Evolutionary conservation across 2,329 filamentous ascomycete species (phyloP), one percentile per base, ranked within the genome.

Genomic region (Grosmannia serpens): DNA sequence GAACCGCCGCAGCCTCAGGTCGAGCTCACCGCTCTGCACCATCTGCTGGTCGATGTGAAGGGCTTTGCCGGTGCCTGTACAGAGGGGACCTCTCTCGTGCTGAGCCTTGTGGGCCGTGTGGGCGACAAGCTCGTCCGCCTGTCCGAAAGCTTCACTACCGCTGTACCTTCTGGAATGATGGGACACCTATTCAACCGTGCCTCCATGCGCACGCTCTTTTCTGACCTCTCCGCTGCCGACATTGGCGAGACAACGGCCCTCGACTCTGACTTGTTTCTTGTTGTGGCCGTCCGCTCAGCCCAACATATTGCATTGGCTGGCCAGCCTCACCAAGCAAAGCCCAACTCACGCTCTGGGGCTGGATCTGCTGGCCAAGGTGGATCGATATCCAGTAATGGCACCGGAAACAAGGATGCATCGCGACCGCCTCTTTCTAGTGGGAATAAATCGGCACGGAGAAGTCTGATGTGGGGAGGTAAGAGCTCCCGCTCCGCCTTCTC

Each of bases 121-220:
- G 83, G 84, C 20, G 81, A 83, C 35, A 74, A 78, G 13, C 75
- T 88, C 9, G 78, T 79, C 20, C 83, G 85, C 3, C 74, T 97
- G 1, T 95, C 91, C 2, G 94, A 99, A 71, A 87, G 83, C 55
- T 96, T 89, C 71, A 82, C 83, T 20, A 81, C 96, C 56, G 85
- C 91, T 57, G 80, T 96, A 17, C 86, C 88, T 0, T 76, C 88
- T 0, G 86, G 86, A 33, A 88, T 90, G 58, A 81, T 83, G 24
- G 79, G 84, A 15, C 82, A 81, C 60, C 73, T 89, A 54, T 74
- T 81, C 11, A 81, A 84, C 56, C 82, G 83, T 62, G 80, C 82
- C 26, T 86, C 86, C 67, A 82, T 91, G 68, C 89, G 87, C 67
- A 95, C 91, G 0, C 77, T 99, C 2, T 96, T 97, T 65, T 86